Base-by-base conservation (phyloP, 1,139 yeast genomes). In the Zygoascus meyerae region DNA sequence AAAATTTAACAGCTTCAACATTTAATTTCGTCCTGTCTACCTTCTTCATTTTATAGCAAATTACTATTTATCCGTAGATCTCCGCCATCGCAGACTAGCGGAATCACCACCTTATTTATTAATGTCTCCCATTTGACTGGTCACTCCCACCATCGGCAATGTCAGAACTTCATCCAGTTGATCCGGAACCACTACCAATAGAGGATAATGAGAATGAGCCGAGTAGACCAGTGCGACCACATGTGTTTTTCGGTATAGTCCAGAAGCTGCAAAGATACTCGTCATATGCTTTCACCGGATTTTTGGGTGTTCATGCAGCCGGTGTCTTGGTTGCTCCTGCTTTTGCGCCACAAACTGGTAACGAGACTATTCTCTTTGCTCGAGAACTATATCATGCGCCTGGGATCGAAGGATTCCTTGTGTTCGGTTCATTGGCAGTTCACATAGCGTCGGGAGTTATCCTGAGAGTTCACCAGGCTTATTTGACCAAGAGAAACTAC, bases 311-410 rank as follows among this genome's bases (percentile, higher is more conserved):
- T 17, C 95, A 85, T 59, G 63, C 77, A 0, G 55, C 77, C 1
- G 70, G 83, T 0, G 84, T 81, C 5, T 67, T 78, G 1, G 55
- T 77, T 1, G 71, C 77, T 0, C 94, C 94, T 0, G 64, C 75
- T 1, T 53, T 79, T 5, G 75, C 80, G 1, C 50, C 69, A 11
- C 67, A 66, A 0, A 55, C 70, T 2, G 78, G 78, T 10, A 77
- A 81, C 49, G 81, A 81, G 45, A 60, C 81, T 12, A 70, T 85
- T 49, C 78, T 80, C 50, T 69, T 81, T 66, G 78, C 82, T 0
- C 68, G 89, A 41, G 75, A 80, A 8, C 59, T 85, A 0, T 85
- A 84, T 61, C 85, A 79, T 47, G 63, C 72, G 2, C 74, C 81
- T 0, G 54, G 66, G 1, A 64, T 78, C 14, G 92, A 83, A 58